These are phyloP conservation scores for Botrytis porri DNA, from an alignment of 2,329 filamentous ascomycete species.

Conservation along the genomic window DNA sequence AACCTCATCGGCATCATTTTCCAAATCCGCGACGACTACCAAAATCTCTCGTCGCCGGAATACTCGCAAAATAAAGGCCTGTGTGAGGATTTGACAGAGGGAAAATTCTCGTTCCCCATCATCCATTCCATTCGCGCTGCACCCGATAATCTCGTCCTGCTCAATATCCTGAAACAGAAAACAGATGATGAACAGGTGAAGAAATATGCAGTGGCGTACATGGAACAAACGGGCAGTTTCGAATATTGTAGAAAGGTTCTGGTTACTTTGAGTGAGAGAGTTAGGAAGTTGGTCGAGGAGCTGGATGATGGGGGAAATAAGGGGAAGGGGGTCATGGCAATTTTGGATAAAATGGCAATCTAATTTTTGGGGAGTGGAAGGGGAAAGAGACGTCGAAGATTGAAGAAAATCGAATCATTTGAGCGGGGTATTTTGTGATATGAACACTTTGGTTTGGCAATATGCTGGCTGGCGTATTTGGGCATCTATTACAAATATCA, in stretches of 20 bases:
- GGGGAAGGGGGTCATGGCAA: conserved; percentile 58
- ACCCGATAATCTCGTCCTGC: conserved; percentile 70
- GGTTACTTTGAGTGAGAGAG: conserved; percentile 59
- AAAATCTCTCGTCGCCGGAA: conserved; percentile 72
- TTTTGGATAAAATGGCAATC: conserved; percentile 63
- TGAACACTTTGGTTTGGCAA: neutral
- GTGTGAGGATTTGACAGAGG: conserved; percentile 93
- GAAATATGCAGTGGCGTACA: conserved; percentile 83
- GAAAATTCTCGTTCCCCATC: conserved; percentile 94
- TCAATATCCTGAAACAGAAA: conserved; percentile 92
- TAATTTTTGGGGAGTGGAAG: neutral
- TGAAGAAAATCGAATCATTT: neutral
- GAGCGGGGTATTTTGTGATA: neutral
- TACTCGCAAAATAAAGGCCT: conserved; percentile 90
- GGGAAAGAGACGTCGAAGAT: neutral
- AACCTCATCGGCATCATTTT: conserved; percentile 83
- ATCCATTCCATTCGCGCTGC: conserved; percentile 87
- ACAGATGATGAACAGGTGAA: conserved; percentile 85
- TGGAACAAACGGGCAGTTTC: conserved; percentile 88
- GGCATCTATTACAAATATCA: neutral
- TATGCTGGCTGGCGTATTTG: neutral
- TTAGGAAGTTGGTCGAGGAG: conserved; percentile 59
- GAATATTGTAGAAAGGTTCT: conserved; percentile 75
- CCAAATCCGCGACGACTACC: conserved; percentile 91
- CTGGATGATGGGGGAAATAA: conserved; percentile 58